Evolutionary conservation across 129 eudicot species (phyloP), one percentile per base, ranked within the genome.

Genomic region (Artemisia annua): DNA sequence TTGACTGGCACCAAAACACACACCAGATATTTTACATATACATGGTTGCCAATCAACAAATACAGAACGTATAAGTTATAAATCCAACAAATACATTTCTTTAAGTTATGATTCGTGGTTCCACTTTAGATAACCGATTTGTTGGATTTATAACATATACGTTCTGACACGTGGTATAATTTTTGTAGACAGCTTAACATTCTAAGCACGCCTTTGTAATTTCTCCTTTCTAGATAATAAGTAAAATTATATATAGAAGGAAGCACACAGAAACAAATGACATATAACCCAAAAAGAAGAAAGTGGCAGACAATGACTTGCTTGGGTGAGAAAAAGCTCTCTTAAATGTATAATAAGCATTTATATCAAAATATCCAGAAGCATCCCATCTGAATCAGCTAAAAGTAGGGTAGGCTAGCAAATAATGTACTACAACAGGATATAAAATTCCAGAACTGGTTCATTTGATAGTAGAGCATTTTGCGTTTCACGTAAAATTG

Each of bases 121-220:
- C 30, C 30, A 4, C 30, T 26, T 1, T 26, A 26, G 30, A 26
- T 26, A 26, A 26, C 30, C 30, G 30, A 4, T 26, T 26, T 26
- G 30, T 3, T 26, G 30, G 30, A 26, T 26, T 26, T 26, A 26
- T 26, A 26, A 26, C 30, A 26, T 3, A 26, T 67, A 44, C 9
- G 19, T 3, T 52, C 14, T 74, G 22, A 15, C 65, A 28, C 48
- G 54, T 65, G 63, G 55, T 51, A 65, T 18, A 64, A 20, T 64
- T 43, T 56, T 12, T 62, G 62, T 30, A 64, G 48, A 50, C 58
- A 62, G 62, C 48, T 73, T 62, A 62, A 73, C 51, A 43, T 60
- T 48, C 44, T 17, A 73, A 19, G 19, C 35, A 7, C 51, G 19
- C 60, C 60, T 61, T 61, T 73, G 14, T 26, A 61, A 0, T 60